Conservation (phyloP, 768 basidiomycete genomes). For the Kwoniella newhampshirensis region DNA sequence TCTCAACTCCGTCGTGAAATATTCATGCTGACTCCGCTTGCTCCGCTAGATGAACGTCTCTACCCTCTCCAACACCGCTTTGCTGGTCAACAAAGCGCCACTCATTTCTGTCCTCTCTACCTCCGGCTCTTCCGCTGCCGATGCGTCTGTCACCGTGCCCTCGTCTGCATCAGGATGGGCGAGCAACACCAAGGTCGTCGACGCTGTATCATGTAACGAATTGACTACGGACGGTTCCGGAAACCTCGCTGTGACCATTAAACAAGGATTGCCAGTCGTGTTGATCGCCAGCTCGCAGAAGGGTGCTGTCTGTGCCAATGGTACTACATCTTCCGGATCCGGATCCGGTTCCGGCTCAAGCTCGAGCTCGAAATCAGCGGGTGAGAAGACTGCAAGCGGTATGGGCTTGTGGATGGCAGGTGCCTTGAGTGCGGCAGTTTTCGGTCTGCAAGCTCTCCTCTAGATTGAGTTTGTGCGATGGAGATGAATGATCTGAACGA, state of each 20-base stretch:
- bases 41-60: slow-evolving; percentile 34
- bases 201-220: slow-evolving; percentile 42
- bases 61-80: slow-evolving; percentile 28
- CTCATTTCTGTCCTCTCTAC: slow-evolving; percentile 47
- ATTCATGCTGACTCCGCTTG: neutral
- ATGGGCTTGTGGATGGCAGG: slow-evolving; percentile 1
- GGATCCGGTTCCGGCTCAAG: neutral
- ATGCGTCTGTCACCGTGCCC: slow-evolving; percentile 29
- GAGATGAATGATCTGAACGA: no score
- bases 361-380: neutral
- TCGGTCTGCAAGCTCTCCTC: no score
- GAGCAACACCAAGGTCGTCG: slow-evolving; percentile 33
- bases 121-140: slow-evolving; percentile 33
- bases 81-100: slow-evolving; percentile 45
- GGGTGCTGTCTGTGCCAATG: slow-evolving; percentile 27
- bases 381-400: neutral
- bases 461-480: no score
- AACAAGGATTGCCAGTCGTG: slow-evolving; percentile 40
- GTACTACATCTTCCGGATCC: neutral
- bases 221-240: slow-evolving; percentile 39
- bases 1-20: neutral
- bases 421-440: neutral
- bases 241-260: slow-evolving; percentile 37
- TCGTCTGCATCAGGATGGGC: slow-evolving; percentile 32
- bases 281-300: slow-evolving; percentile 35